A percentile compares a stretch with the other conserved stretches of the same genome.
Conservation (phyloP, 176 grass and related monocot genomes). For the Stipa capillata region DNA sequence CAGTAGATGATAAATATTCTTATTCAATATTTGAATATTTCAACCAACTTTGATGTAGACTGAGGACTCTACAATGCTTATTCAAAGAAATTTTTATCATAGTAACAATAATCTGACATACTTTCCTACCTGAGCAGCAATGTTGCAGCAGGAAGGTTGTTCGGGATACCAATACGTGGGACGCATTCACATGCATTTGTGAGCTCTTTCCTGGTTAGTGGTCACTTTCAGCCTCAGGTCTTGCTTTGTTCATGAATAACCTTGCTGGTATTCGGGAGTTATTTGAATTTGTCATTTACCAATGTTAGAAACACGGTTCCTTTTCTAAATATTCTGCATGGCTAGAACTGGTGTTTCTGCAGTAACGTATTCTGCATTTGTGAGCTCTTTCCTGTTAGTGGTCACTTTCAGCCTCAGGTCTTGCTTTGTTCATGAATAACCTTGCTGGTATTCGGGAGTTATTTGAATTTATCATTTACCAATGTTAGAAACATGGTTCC, state of each 20-base stretch:
- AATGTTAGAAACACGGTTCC: background rate
- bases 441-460: background rate
- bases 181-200: slow-evolving; percentile 99
- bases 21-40: background rate
- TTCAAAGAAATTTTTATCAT: background rate
- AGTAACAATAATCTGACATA: background rate
- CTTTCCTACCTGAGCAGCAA: slow-evolving; percentile 69
- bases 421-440: background rate
- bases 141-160: slow-evolving; percentile 83
- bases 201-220: slow-evolving; percentile 87
- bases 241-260: background rate
- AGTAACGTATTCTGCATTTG: slow-evolving; percentile 99
- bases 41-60: background rate
- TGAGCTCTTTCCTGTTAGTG: slow-evolving; percentile 89
- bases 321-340: background rate
- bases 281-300: background rate
- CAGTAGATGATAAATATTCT: background rate
- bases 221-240: slow-evolving; percentile 2
- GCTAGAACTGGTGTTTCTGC: slow-evolving; percentile 5
- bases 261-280: background rate
- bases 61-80: background rate
- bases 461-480: background rate
- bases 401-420: slow-evolving; percentile 2
- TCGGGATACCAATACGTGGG: slow-evolving; percentile 95
- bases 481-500: background rate